These are phyloP conservation scores for Prosopis cineraria DNA, from an alignment of 306 rosid genomes.

Conservation along the genomic window DNA sequence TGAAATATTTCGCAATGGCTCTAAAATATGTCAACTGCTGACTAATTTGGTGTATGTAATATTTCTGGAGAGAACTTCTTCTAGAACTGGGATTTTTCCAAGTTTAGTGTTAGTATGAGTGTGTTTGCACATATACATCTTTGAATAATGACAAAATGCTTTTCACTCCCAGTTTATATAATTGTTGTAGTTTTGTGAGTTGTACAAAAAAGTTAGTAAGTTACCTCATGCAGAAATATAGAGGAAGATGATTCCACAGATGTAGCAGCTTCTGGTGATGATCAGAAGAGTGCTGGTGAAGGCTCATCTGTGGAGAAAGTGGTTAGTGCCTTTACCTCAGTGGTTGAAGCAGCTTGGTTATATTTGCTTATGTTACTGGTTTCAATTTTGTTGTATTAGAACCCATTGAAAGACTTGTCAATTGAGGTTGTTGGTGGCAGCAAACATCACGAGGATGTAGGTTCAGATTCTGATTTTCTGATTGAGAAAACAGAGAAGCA, in stretches of 20 bases:
- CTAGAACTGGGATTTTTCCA: slow-evolving; percentile 24
- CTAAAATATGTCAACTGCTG: not conserved
- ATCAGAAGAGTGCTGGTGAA: slow-evolving; percentile 56
- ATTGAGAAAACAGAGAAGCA: slow-evolving; percentile 46
- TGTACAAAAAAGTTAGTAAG: slow-evolving; percentile 35
- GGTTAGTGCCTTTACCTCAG: slow-evolving; percentile 46
- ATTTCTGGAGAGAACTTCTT: slow-evolving; percentile 18
- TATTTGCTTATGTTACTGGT: slow-evolving; percentile 36
- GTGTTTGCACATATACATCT: not conserved
- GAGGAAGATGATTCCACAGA: slow-evolving; percentile 66
- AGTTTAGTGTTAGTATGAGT: not conserved
- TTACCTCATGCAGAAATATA: slow-evolving; percentile 65
- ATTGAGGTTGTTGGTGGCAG: slow-evolving; percentile 47
- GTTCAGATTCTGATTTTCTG: slow-evolving; percentile 54
- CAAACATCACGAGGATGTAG: slow-evolving; percentile 50
- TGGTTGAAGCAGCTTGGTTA: slow-evolving; percentile 25
- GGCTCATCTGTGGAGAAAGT: slow-evolving; percentile 56
- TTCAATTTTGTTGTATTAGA: slow-evolving; percentile 54
- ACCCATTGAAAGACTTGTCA: slow-evolving; percentile 54
- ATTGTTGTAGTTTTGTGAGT: slow-evolving; percentile 42
- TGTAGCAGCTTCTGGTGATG: slow-evolving; percentile 66
- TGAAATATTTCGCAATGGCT: slow-evolving; percentile 1
- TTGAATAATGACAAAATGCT: not conserved
- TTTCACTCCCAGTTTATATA: slow-evolving; percentile 17
- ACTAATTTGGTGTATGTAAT: not conserved